phyloP scores from a whole-genome alignment of 768 basidiomycete genomes.

The Paxillus involutus region DNA sequence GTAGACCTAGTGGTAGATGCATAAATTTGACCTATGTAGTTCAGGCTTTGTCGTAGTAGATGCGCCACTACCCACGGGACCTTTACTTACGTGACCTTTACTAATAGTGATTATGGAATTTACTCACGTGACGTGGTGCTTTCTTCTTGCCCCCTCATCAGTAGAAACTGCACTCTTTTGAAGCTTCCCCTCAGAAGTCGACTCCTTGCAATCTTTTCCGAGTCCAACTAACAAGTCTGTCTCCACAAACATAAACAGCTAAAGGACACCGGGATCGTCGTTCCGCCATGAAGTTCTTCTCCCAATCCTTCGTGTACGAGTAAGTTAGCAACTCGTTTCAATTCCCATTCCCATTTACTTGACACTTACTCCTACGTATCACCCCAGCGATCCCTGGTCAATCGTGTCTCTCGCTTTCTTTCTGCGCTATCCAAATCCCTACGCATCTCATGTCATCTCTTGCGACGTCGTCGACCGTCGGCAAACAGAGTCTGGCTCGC shows the following conservation, averaged over 20 bases:
- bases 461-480: slow-evolving; percentile 92
- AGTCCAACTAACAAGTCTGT: not conserved
- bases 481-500: slow-evolving; percentile 68
- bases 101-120: not conserved
- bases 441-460: slow-evolving; percentile 89
- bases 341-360: not conserved
- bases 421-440: slow-evolving; percentile 94
- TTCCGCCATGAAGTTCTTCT: slow-evolving; percentile 51
- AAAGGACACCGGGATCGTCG: slow-evolving; percentile 37
- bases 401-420: slow-evolving; percentile 94
- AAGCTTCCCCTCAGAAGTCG: not conserved
- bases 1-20: too few species aligned
- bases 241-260: not conserved
- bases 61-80: too few species aligned
- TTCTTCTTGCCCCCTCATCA: not conserved
- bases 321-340: slow-evolving; percentile 27
- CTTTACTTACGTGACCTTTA: too few species aligned
- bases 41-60: too few species aligned
- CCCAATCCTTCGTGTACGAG: slow-evolving; percentile 59
- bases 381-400: slow-evolving; percentile 83
- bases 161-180: too few species aligned
- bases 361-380: slow-evolving; percentile 13
- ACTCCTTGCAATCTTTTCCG: not conserved
- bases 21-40: too few species aligned
- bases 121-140: slow-evolving; percentile 1